Base-by-base conservation (phyloP, 2,329 filamentous ascomycete species). In the Arthroderma uncinatum region DNA sequence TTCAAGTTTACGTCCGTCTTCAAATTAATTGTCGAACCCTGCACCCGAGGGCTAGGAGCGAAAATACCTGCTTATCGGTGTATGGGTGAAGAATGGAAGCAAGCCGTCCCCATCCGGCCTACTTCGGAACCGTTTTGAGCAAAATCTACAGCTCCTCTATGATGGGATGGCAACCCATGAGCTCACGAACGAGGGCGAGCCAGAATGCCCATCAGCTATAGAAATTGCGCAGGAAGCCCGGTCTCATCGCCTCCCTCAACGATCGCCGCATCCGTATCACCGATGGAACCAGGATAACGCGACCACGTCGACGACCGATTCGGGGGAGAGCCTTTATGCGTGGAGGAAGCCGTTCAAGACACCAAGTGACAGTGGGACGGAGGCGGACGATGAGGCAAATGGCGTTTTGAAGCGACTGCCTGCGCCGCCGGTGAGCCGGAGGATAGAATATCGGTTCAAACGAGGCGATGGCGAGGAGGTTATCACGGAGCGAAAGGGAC, bases 301-400 rank as follows among this genome's bases (percentile, higher is more conserved):
- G 8, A 44, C 36, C 36, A 47, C 39, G 37, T 19, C 39, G 8
- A 33, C 53, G 23, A 40, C 53, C 12, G 39, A 55, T 55, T 55
- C 65, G 50, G 60, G 57, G 44, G 70, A 64, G 60, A 69, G 62
- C 58, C 61, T 68, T 63, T 58, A 68, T 57, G 21, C 39, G 7
- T 55, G 53, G 53, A 40, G 37, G 25, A 44, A 30, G 12, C 19
- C 36, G 5, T 33, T 52, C 3, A 77, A 79, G 1, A 79, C 83
- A 1, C 82, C 81, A 9, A 95, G 89, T 70, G 91, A 95, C 64
- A 95, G 90, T 69, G 92, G 92, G 23, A 95, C 91, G 16, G 92
- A 97, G 69, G 92, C 92, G 39, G 92, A 96, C 66, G 92, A 97
- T 73, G 92, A 97, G 70, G 87, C 91, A 61, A 78, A 77, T 44